Conservation (phyloP, 2,329 filamentous ascomycete genomes). For the Fusarium concolor region DNA sequence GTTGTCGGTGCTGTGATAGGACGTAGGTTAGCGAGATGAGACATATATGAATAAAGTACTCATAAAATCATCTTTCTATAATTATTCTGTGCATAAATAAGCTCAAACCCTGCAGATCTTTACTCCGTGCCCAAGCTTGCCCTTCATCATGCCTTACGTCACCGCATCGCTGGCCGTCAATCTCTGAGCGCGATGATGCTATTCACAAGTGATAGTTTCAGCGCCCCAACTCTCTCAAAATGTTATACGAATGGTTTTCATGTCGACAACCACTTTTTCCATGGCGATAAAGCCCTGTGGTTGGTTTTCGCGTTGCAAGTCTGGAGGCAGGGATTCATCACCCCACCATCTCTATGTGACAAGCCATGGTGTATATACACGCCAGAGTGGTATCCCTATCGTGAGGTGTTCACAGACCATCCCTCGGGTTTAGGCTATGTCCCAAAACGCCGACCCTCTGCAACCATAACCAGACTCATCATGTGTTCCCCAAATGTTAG, state of each 20-base stretch:
- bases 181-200: not conserved
- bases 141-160: not conserved
- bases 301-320: not conserved
- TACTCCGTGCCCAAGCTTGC: not conserved
- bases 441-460: constrained; percentile 6
- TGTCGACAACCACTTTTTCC: not conserved
- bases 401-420: constrained; percentile 6
- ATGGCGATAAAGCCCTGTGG: not conserved
- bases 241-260: too few species aligned
- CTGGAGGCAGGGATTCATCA: constrained; percentile 13
- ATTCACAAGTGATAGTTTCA: not conserved
- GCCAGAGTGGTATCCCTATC: constrained; percentile 33
- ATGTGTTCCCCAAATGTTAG: not conserved
- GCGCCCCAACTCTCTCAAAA: too few species aligned
- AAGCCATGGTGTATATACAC: constrained; percentile 24
- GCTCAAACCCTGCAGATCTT: not conserved
- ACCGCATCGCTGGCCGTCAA: not conserved
- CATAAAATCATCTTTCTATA: not conserved
- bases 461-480: not conserved
- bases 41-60: not conserved
- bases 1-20: not conserved
- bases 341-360: constrained; percentile 17
- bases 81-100: not conserved
- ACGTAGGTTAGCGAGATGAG: not conserved
- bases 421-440: constrained; percentile 5